Base-by-base conservation (phyloP, 2,329 filamentous ascomycete genomes). In the Phoma sp. region DNA sequence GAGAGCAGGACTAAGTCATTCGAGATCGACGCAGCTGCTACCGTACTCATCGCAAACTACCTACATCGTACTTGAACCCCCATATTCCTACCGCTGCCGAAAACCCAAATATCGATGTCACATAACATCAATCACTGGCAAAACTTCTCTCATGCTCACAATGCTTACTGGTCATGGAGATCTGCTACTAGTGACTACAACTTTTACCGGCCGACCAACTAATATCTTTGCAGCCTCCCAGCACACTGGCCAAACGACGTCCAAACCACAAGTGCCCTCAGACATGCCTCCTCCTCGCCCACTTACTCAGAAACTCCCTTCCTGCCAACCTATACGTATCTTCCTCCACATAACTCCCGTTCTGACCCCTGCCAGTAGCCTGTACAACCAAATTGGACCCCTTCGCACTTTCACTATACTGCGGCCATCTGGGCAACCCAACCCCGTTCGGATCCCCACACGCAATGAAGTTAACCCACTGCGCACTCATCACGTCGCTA, bases 381-480 rank as follows among this genome's bases (percentile, higher is more conserved):
- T 80, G 76, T 47, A 78, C 73, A 4, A 82, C 79, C 56, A 80
- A 70, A 59, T 80, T 73, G 62, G 74, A 41, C 2, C 78, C 77
- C 4, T 66, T 61, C 2, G 56, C 57, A 13, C 72, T 56, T n/a
- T 67, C 67, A 48, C 56, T 64, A 55, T 81, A 81, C 45, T 55
- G 55, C 1, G 78, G 78, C 79, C 79, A 81, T 2, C 60, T 55
- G 27, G 62, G 69, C 66, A 62, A 57, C 5, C 47, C 67, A n/a
- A 58, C 53, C 24, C 37, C 77, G 74, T 69, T 80, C 58, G 64
- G 75, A 61, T 61, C 75, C 52, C 66, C 71, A 0, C 57, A 55
- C 42, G 72, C 59, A n/a, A 82, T 72, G 61, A 81, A 82, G 1
- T 69, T 67, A 0, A 78, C 73, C 79, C 79, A 82, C 52, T 70